These are phyloP conservation scores for Edaphochlamys debaryana DNA, from an alignment of 139 green algal genomes.

Conservation along the genomic window DNA sequence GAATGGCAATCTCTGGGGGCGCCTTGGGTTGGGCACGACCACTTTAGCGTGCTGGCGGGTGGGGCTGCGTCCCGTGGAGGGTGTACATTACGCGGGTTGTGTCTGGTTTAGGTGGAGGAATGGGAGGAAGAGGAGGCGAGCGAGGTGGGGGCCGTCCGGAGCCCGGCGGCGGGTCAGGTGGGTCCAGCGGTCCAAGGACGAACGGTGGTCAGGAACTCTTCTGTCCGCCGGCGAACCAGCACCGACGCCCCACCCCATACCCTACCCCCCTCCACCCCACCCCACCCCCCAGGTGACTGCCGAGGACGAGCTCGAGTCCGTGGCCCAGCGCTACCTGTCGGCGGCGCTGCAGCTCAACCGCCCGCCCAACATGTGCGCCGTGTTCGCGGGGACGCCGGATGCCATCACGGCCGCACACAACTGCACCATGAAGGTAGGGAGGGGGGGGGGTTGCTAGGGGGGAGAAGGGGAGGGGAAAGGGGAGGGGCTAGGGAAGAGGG, in stretches of 20 bases:
- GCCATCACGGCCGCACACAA: constrained; percentile 91
- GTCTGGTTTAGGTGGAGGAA: no score
- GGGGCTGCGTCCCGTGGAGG: no score
- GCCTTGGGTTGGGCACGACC: neutral
- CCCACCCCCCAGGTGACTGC: constrained; percentile 53
- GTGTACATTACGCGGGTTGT: no score
- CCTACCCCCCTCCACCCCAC: no score
- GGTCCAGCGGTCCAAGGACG: no score
- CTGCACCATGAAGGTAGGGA: constrained; percentile 80
- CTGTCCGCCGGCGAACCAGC: no score
- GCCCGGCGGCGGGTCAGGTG: no score
- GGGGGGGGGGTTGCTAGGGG: neutral
- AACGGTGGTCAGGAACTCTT: no score
- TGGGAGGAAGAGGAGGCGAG: no score
- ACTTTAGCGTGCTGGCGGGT: neutral
- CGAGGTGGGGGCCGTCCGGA: no score
- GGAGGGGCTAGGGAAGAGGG: neutral
- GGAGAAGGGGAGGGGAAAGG: neutral
- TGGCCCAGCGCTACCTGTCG: constrained; percentile 78
- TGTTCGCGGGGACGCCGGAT: constrained; percentile 74
- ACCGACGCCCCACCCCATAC: no score
- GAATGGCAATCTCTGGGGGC: neutral
- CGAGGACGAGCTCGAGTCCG: constrained; percentile 90
- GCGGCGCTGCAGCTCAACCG: constrained; percentile 85
- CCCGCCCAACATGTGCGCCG: constrained; percentile 86